Evolutionary conservation across 129 eudicot genomes (phyloP).

Genomic region (Dittrichia graveolens): DNA sequence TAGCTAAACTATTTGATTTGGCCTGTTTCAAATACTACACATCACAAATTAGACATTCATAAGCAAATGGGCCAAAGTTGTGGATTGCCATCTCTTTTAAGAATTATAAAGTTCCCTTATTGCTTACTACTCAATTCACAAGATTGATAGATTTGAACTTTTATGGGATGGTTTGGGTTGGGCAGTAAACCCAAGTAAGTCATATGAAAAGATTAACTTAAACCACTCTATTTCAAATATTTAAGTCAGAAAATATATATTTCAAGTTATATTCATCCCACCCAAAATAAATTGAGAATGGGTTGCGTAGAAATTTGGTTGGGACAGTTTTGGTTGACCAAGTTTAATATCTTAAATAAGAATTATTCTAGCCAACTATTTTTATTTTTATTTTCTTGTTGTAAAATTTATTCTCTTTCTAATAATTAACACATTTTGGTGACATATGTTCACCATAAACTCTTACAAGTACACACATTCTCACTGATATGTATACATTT

Average conservation of each 20-base stretch:
- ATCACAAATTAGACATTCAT: not conserved
- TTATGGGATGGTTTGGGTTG: conserved; percentile 1
- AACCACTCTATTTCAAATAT: too few species aligned
- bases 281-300: too few species aligned
- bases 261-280: too few species aligned
- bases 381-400: not conserved
- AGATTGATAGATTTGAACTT: not conserved
- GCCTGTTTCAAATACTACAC: not conserved
- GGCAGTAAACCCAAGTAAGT: conserved; percentile 3
- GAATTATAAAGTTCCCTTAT: not conserved
- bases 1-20: not conserved
- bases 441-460: not conserved
- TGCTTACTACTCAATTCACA: conserved; percentile 4
- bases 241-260: too few species aligned
- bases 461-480: not conserved
- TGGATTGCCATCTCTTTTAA: not conserved
- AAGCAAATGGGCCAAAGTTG: not conserved
- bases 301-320: too few species aligned
- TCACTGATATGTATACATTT: not conserved
- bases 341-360: not conserved
- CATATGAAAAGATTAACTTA: conserved; percentile 5
- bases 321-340: not conserved
- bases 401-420: conserved; percentile 4
- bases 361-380: conserved; percentile 4
- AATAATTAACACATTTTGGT: not conserved